Evolutionary conservation across 1,139 yeast genomes (phyloP).

Genomic region (Suhomyces ambrosiae): DNA sequence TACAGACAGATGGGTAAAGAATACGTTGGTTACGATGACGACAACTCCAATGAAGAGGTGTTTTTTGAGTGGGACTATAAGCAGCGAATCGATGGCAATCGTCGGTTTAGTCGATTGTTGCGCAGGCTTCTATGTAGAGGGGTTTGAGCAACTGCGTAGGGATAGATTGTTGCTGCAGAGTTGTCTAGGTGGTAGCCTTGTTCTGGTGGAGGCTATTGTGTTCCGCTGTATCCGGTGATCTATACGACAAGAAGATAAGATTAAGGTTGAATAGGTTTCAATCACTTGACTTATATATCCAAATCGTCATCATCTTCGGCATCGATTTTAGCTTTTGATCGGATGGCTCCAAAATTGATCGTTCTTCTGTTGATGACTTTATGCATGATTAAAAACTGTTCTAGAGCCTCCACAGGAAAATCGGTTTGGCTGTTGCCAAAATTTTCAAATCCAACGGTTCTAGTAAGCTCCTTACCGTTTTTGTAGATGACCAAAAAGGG

Average conservation of each 20-base stretch:
- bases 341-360: slow-evolving; percentile 28
- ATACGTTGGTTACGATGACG: background rate
- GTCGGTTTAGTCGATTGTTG: background rate
- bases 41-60: background rate
- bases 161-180: no score
- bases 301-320: slow-evolving; percentile 25
- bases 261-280: no score
- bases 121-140: slow-evolving; percentile 1
- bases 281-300: slow-evolving; percentile 11
- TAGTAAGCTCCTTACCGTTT: slow-evolving; percentile 57
- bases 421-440: slow-evolving; percentile 43
- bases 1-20: background rate
- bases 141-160: background rate
- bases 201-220: no score
- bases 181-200: no score
- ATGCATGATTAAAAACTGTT: slow-evolving; percentile 37
- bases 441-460: slow-evolving; percentile 69
- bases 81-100: background rate
- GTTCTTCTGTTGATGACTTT: slow-evolving; percentile 38
- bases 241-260: no score
- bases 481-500: slow-evolving; percentile 72
- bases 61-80: background rate
- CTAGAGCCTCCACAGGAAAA: slow-evolving; percentile 45
- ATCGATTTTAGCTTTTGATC: slow-evolving; percentile 14
- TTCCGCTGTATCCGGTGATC: no score